Conservation (phyloP, 1,284 basidiomycete species). For the Cutaneotrichosporon sp. region DNA sequence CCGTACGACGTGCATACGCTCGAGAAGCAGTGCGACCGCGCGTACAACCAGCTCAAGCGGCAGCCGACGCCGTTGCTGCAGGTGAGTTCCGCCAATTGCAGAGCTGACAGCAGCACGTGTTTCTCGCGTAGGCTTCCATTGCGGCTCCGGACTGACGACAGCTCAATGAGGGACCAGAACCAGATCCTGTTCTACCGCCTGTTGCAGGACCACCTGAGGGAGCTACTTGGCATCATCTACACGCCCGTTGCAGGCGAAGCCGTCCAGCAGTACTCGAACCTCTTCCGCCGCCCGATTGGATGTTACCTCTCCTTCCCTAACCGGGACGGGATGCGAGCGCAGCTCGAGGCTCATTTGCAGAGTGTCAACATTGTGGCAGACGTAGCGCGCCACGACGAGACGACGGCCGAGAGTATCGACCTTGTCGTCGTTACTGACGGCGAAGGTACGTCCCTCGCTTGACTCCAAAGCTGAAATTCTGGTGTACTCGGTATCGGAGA, state of each 20-base stretch:
- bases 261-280: constrained; percentile 73
- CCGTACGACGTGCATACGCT: constrained; percentile 72
- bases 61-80: constrained; percentile 44
- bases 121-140: constrained; percentile 10
- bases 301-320: constrained; percentile 58
- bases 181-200: constrained; percentile 73
- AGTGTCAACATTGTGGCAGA: constrained; percentile 60
- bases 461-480: neutral
- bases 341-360: constrained; percentile 51
- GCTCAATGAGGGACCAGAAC: constrained; percentile 54
- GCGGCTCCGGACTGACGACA: neutral
- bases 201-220: constrained; percentile 65
- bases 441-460: constrained; percentile 60
- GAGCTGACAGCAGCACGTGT: constrained; percentile 14
- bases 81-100: constrained; percentile 25
- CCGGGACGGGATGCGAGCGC: constrained; percentile 64
- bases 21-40: constrained; percentile 67
- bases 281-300: constrained; percentile 65
- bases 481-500: neutral
- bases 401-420: constrained; percentile 61
- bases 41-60: constrained; percentile 62
- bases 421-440: constrained; percentile 78
- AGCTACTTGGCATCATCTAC: constrained; percentile 62
- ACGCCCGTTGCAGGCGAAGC: constrained; percentile 55
- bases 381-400: constrained; percentile 65